Base-by-base conservation (phyloP, 345 rosid species). In the Salix arbutifolia region DNA sequence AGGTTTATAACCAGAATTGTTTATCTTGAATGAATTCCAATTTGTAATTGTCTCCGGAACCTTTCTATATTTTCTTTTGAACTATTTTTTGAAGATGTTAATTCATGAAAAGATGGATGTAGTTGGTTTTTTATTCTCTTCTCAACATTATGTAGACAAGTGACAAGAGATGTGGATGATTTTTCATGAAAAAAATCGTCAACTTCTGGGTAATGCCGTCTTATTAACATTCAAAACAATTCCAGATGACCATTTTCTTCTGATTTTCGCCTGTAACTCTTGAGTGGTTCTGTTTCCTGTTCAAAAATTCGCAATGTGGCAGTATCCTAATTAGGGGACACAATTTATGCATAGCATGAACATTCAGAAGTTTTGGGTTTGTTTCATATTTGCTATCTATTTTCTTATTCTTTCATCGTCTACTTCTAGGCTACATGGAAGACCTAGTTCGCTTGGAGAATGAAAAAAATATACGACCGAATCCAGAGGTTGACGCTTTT, bases 401-500 rank as follows among this genome's bases (percentile, higher is more conserved):
- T 40, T 17, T 6, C 38, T 31, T 31, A 14, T 66, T 14, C 58
- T 69, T 69, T 19, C 58, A 12, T 44, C 17, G 9, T 44, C 19
- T 11, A 26, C 37, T 69, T 46, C 31, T 61, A 94, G 97, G 83
- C 12, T 89, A 87, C 77, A 85, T 89, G 88, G 76, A 89, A 67
- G 97, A 94, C 77, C 72, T 94, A 74, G 74, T 76, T 66, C 85
- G 88, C 12, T 79, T 94, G 71, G 98, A 94, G 86, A 91, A 89
- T 80, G 91, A 90, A 68, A 89, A 70, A 65, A 84, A 89, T 69
- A 74, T 94, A 71, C 89, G 86, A 48, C 98, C 98, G 11, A 84
- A 85, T 71, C 86, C 94, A 35, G 95, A 90, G 79, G 90, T 94
- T 79, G 98, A 94, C 80, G 98, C 97, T 78, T 94, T 91, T 71